Conservation (phyloP, 257 asterid genomes). For the Lantana camara region DNA sequence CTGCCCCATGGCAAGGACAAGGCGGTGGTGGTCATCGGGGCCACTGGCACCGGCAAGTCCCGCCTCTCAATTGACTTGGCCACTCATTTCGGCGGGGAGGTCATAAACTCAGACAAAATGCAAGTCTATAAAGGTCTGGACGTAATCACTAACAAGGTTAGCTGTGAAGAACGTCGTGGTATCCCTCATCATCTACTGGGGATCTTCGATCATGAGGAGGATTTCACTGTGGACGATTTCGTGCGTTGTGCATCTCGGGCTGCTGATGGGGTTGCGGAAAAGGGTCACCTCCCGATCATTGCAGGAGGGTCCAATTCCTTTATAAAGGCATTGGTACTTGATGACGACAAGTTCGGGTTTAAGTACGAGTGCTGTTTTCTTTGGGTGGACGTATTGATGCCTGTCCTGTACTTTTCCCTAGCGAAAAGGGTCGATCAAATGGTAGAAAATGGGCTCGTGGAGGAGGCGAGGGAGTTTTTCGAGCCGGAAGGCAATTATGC, state of each 20-base stretch:
- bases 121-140: constrained; percentile 53
- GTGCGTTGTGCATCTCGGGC: constrained; percentile 37
- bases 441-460: constrained; percentile 52
- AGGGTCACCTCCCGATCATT: constrained; percentile 49
- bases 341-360: constrained; percentile 29
- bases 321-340: constrained; percentile 45
- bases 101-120: constrained; percentile 61
- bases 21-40: constrained; percentile 62
- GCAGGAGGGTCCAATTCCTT: constrained; percentile 74
- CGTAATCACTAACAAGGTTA: constrained; percentile 47
- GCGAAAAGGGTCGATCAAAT: constrained; percentile 53
- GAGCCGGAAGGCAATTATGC: constrained; percentile 40
- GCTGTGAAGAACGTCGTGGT: constrained; percentile 47
- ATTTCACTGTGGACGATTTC: constrained; percentile 51
- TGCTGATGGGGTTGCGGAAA: constrained; percentile 31
- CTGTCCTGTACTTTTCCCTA: constrained; percentile 38
- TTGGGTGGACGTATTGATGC: constrained; percentile 50
- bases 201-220: constrained; percentile 39
- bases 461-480: constrained; percentile 44
- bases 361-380: constrained; percentile 55
- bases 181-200: constrained; percentile 60
- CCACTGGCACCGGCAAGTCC: constrained; percentile 70
- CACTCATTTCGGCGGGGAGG: constrained; percentile 44
- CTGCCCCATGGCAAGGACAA: constrained; percentile 40
- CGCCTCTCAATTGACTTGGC: constrained; percentile 62